phyloP scores from a whole-genome alignment of 2,329 filamentous ascomycete genomes.

The Scleromitrula shiraiana region DNA sequence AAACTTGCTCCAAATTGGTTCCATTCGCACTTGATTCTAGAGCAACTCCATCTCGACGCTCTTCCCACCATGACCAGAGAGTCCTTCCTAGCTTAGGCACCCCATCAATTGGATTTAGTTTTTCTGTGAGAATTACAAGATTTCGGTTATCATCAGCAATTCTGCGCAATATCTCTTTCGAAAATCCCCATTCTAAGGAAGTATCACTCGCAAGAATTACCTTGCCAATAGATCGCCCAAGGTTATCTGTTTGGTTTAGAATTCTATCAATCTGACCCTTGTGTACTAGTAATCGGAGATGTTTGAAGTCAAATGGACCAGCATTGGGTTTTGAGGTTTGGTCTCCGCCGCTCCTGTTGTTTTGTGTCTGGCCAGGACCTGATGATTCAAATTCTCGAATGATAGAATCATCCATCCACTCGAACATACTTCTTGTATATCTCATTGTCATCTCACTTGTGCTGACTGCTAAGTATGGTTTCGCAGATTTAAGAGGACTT shows the following conservation, averaged over 20 bases:
- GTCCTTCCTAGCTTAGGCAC: conserved; percentile 51
- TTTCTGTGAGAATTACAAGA: conserved; percentile 79
- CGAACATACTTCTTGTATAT: conserved; percentile 89
- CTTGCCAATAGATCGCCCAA: conserved; percentile 41
- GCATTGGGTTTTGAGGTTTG: conserved; percentile 44
- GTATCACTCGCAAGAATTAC: conserved; percentile 89
- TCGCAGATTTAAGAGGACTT: conserved; percentile 44
- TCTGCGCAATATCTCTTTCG: conserved; percentile 66
- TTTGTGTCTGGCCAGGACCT: conserved; percentile 20
- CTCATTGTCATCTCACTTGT: conserved; percentile 84
- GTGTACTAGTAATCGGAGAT: conserved; percentile 75
- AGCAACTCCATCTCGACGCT: conserved; percentile 55
- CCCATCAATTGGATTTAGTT: conserved; percentile 37
- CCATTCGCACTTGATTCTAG: conserved; percentile 45
- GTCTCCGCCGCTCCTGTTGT: conserved; percentile 36
- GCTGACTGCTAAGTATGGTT: conserved; percentile 75
- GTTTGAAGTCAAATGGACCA: conserved; percentile 84
- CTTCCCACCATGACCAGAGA: conserved; percentile 74
- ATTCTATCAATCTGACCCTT: conserved; percentile 72
- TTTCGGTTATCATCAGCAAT: conserved; percentile 74
- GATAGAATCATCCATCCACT: conserved; percentile 98
- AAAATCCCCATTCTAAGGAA: conserved; percentile 92
- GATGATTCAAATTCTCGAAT: conserved; percentile 82
- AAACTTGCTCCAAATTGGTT: conserved; percentile 58
- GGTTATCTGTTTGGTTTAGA: conserved; percentile 37